These are phyloP conservation scores for Senna tora DNA, from an alignment of 306 rosid species.

Conservation along the genomic window DNA sequence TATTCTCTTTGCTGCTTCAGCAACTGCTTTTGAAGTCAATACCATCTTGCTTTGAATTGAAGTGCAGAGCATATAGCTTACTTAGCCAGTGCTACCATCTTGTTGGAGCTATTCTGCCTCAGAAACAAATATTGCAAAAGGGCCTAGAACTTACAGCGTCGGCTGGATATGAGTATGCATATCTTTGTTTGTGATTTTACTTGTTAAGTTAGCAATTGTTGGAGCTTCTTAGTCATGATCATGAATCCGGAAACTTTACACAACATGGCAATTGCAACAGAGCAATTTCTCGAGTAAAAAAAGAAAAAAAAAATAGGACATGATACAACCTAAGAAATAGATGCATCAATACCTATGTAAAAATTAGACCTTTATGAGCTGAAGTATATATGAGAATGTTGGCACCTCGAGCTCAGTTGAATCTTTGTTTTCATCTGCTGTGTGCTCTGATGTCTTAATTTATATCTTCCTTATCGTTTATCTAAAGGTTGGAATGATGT, in stretches of 20 bases:
- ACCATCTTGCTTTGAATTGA: constrained; percentile 87
- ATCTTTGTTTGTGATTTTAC: not conserved
- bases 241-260: constrained; percentile 5
- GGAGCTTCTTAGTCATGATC: constrained; percentile 5
- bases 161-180: constrained; percentile 60
- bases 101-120: constrained; percentile 85
- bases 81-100: constrained; percentile 94
- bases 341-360: not conserved
- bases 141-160: constrained; percentile 82
- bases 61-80: constrained; percentile 84
- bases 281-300: not conserved
- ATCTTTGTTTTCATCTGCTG: constrained; percentile 5
- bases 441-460: not conserved
- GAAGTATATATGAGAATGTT: not conserved
- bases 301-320: not conserved
- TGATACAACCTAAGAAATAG: not conserved
- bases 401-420: constrained; percentile 4
- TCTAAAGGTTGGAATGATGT: constrained; percentile 3
- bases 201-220: not conserved
- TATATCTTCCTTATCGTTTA: not conserved
- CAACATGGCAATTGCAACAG: not conserved
- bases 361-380: not conserved
- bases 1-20: constrained; percentile 35
- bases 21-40: constrained; percentile 78
- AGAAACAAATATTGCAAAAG: constrained; percentile 74